Evolutionary conservation across 257 asterid genomes (phyloP), one percentile per base, ranked within the genome.

Genomic region (Rauvolfia tetraphylla): DNA sequence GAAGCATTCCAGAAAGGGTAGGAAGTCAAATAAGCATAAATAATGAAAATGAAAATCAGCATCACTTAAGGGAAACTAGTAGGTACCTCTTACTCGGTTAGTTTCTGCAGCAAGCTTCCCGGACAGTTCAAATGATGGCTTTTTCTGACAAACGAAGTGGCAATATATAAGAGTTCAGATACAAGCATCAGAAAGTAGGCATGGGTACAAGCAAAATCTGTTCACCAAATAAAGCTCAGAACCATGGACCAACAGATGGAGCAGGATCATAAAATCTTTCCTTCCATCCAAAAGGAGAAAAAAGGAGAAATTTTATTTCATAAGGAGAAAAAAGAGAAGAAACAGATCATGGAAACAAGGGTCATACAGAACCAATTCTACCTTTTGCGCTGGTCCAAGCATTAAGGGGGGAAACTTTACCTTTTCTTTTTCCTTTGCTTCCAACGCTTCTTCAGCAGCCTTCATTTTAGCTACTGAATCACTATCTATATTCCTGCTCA

Each of bases 101-200:
- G 99, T 95, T 85, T 95, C 99, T 15, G 89, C 98, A 36, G 99
- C 99, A 84, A 95, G 98, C 85, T 95, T 95, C 76, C 99, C 99
- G 76, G 98, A 95, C 75, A 95, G 90, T 93, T 93, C 99, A 86
- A 95, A 95, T 27, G 97, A 93, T 76, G 99, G 99, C 76, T 93
- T 91, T 80, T 89, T 89, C 98, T 93, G 95, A 81, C 85, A 78
- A 80, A 61, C n/a, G 82, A n/a, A 71, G 74, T 29, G 68, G 48
- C 75, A 54, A 81, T 38, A 46, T 22, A 73, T 71, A 42, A 61
- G 46, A 34, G 33, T 68, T 65, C 69, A 59, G 46, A 72, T 51
- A 44, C 15, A 70, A 53, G 36, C 20, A 83, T 44, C 39, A 67
- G 34, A 62, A 54, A 29, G 41, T 44, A 31, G 36, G 54, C 69